These are phyloP conservation scores for Cardamine occulta DNA, from an alignment of 345 rosid species.

Conservation along the genomic window DNA sequence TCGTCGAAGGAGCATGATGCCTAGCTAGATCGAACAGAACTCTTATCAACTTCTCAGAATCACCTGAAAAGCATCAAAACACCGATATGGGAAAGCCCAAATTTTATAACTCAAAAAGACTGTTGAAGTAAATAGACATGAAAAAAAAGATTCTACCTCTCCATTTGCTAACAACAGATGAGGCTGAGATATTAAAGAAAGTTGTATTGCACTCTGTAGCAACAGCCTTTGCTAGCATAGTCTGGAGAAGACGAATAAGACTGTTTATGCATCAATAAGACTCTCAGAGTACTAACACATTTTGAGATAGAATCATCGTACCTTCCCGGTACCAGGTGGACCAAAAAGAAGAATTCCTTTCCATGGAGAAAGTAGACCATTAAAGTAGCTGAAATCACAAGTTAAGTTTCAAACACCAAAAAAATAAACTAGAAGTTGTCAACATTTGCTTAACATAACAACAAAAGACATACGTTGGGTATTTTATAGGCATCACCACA, in stretches of 20 bases:
- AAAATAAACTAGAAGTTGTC: neutral
- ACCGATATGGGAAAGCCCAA: neutral
- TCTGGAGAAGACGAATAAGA: slow-evolving; percentile 49
- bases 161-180: slow-evolving; percentile 99
- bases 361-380: slow-evolving; percentile 97
- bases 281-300: neutral
- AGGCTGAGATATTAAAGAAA: slow-evolving; percentile 96
- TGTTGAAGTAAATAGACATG: neutral
- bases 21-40: slow-evolving; percentile 95
- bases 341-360: slow-evolving; percentile 99
- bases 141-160: slow-evolving; percentile 44
- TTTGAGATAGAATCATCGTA: slow-evolving; percentile 29
- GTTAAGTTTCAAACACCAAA: slow-evolving; percentile 13
- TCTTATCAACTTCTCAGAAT: slow-evolving; percentile 91
- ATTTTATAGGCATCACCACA: slow-evolving; percentile 98
- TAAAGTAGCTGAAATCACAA: slow-evolving; percentile 68
- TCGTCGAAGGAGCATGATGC: slow-evolving; percentile 96
- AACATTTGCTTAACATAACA: neutral
- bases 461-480: slow-evolving; percentile 71
- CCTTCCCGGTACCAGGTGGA: slow-evolving; percentile 99
- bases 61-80: slow-evolving; percentile 63
- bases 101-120: neutral
- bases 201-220: slow-evolving; percentile 99
- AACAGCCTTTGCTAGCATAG: slow-evolving; percentile 99
- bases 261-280: slow-evolving; percentile 5